A percentile compares a stretch with the other conserved stretches of the same genome.
Evolutionary conservation across 345 rosid genomes (phyloP).

Genomic region (Syzygium aromaticum): DNA sequence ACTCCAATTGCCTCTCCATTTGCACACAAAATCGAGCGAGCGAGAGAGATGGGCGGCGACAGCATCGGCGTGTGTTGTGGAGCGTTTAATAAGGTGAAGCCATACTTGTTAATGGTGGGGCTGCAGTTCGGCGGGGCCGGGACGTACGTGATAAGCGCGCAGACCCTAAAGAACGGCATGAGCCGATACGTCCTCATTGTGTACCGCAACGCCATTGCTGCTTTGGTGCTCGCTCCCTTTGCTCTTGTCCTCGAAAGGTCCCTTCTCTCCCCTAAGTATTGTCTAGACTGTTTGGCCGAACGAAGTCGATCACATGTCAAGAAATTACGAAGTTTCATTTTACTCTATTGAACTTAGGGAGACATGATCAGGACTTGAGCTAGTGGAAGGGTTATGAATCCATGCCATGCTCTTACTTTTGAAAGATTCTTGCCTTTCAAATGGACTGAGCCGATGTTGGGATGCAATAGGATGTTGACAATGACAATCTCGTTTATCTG

Average conservation of each 20-base stretch:
- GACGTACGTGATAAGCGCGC: conserved; percentile 46
- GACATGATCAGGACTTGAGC: neutral
- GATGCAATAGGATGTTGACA: neutral
- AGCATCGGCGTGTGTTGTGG: neutral
- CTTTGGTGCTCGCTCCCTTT: conserved; percentile 66
- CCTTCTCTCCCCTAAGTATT: neutral
- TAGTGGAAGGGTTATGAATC: neutral
- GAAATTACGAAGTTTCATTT: neutral
- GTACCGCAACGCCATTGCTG: conserved; percentile 67
- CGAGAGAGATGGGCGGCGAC: neutral
- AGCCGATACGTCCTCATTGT: conserved; percentile 62
- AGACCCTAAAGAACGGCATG: conserved; percentile 67
- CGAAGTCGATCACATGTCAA: neutral
- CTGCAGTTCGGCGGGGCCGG: conserved; percentile 73
- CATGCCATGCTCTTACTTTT: neutral
- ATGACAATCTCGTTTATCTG: neutral
- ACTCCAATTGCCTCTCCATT: neutral
- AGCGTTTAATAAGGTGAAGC: conserved; percentile 23
- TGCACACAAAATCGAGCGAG: no score
- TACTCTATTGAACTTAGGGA: neutral
- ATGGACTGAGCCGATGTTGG: neutral
- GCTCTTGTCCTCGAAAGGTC: conserved; percentile 73
- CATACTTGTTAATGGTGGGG: conserved; percentile 60
- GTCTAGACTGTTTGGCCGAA: no score
- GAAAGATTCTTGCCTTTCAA: neutral